Base-by-base conservation (phyloP, 805 yeast genomes). In the Starmerella floricola region DNA sequence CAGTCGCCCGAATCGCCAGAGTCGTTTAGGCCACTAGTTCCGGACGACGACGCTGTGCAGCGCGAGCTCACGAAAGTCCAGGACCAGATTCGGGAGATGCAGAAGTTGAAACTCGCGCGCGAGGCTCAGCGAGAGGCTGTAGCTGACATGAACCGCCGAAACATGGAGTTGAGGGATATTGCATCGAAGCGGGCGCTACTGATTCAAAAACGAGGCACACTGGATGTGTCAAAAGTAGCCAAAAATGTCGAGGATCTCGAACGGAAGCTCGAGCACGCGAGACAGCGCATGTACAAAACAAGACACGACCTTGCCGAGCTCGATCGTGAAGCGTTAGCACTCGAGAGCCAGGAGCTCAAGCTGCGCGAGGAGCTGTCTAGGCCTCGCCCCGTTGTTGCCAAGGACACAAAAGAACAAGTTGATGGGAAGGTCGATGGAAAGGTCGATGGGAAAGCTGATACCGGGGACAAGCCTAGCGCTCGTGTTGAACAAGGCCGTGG, bases 201-300 rank as follows among this genome's bases (percentile, higher is more conserved):
- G 16, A 17, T 20, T 18, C 34, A 35, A 29, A 15, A 41, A 12
- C 37, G 42, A 8, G 36, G 41, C 27, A 11, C 17, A 19, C 27
- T 40, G 30, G 27, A 38, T 20, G 6, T 46, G 6, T 21, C 37
- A 8, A 35, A 29, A 17, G 24, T 34, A 12, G 23, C 39, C 10
- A 21, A 21, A 17, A 45, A 41, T 13, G 48, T 53, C 13, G 38
- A 41, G 11, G 21, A 23, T 19, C 42, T 52, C 20, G 51, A 50
- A 33, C 6, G 29, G 6, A 16, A 28, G 24, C 43, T 52, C 24
- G 39, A 35, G 28, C 24, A 26, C 17, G 50, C 51, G 17, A 32
- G 38, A 26, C 31, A 39, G 23, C 27, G 10, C 13, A 24, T 46
- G 27, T 21, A 30, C 2, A 23, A 19, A 16, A 44, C 51, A 4